Evolutionary conservation across 352 stramenopile species (phyloP).

Genomic region (Aphanomyces astaci): DNA sequence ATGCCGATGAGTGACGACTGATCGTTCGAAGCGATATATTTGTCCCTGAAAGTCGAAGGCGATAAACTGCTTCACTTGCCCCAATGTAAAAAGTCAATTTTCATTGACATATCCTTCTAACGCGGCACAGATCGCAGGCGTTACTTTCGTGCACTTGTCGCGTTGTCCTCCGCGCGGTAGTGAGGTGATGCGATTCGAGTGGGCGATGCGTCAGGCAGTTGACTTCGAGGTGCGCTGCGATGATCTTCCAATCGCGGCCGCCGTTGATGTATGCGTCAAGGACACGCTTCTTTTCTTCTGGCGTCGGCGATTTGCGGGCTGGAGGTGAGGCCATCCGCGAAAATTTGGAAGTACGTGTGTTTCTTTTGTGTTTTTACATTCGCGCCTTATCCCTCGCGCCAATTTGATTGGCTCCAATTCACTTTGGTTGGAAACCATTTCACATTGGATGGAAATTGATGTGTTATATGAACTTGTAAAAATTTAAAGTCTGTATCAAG

Average conservation of each 20-base stretch:
- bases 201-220: neutral
- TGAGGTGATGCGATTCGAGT: neutral
- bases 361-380: neutral
- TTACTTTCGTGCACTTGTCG: neutral
- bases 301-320: neutral
- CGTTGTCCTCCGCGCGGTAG: neutral
- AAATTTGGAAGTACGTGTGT: neutral
- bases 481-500: neutral
- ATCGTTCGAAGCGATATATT: conserved; percentile 18
- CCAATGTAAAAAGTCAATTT: neutral
- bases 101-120: conserved; percentile 13
- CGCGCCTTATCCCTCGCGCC: neutral
- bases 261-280: neutral
- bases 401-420: neutral
- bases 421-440: neutral
- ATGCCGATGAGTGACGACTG: conserved; percentile 12
- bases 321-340: neutral
- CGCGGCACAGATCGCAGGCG: neutral
- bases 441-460: neutral
- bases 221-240: neutral
- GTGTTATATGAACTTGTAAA: neutral
- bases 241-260: neutral
- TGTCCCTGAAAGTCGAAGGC: neutral
- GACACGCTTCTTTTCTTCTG: neutral
- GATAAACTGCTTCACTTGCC: neutral